phyloP scores from a whole-genome alignment of 2,329 filamentous ascomycete genomes.

The Colletotrichum sp. region DNA sequence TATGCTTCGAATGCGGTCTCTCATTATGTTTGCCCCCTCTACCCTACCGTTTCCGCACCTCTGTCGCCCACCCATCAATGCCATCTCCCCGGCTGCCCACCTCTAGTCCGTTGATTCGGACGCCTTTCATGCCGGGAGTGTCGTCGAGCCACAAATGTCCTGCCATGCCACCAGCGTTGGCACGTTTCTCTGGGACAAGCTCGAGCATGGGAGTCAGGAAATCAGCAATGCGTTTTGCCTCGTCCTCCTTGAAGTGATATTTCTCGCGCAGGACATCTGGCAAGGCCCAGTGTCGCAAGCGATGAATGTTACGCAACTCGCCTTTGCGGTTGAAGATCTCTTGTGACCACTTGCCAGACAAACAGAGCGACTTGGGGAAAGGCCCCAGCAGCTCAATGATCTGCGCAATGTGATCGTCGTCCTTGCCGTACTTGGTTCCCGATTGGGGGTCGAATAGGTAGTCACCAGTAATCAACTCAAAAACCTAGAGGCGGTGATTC shows the following conservation, averaged over 20 bases:
- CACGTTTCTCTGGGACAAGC: constrained; percentile 83
- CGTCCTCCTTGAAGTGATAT: constrained; percentile 89
- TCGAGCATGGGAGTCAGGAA: constrained; percentile 94
- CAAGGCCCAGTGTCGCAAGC: constrained; percentile 93
- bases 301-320: constrained; percentile 95
- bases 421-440: constrained; percentile 98
- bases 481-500: constrained; percentile 65
- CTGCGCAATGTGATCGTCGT: constrained; percentile 98
- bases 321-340: constrained; percentile 99
- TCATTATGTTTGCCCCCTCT: constrained; percentile 9
- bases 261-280: constrained; percentile 94
- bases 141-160: constrained; percentile 83
- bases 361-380: constrained; percentile 90
- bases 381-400: constrained; percentile 96
- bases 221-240: constrained; percentile 76
- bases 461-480: constrained; percentile 96
- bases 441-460: constrained; percentile 99
- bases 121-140: constrained; percentile 84
- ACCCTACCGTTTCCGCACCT: constrained; percentile 79
- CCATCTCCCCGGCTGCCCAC: constrained; percentile 87
- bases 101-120: constrained; percentile 73
- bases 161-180: constrained; percentile 96
- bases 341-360: constrained; percentile 95
- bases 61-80: constrained; percentile 91
- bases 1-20: background rate